Conservation (phyloP, 2,329 filamentous ascomycete genomes). For the Moelleriella libera region DNA sequence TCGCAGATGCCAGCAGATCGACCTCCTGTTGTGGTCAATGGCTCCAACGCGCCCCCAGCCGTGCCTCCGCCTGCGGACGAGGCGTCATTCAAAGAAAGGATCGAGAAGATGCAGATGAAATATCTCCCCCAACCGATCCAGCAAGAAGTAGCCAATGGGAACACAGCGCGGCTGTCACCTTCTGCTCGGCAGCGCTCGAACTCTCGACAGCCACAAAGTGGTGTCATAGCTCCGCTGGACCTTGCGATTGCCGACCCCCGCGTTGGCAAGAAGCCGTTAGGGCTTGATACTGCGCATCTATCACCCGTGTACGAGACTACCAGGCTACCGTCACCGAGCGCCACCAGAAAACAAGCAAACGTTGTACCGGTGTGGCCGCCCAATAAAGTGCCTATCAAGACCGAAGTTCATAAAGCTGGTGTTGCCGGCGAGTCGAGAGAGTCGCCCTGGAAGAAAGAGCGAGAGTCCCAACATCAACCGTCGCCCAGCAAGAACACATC, state of each 20-base stretch:
- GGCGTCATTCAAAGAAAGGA: slow-evolving; percentile 25
- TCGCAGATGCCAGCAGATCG: slow-evolving; percentile 9
- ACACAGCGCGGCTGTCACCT: slow-evolving; percentile 15
- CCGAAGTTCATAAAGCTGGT: too few species aligned
- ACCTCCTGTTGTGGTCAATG: slow-evolving; percentile 21
- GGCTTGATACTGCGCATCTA: slow-evolving; percentile 34
- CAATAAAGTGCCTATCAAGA: slow-evolving; percentile 7
- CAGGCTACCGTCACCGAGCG: slow-evolving; percentile 55
- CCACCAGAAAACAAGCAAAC: slow-evolving; percentile 30
- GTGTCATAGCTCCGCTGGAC: slow-evolving; percentile 40
- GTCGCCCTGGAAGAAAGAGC: slow-evolving; percentile 2
- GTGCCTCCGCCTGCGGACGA: slow-evolving; percentile 15
- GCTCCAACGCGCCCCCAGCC: slow-evolving; percentile 11
- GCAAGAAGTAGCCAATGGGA: slow-evolving; percentile 15
- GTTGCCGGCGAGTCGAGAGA: not conserved
- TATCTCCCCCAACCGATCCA: slow-evolving; percentile 14
- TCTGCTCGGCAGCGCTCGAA: slow-evolving; percentile 21
- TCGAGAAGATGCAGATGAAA: slow-evolving; percentile 23
- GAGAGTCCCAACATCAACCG: not conserved
- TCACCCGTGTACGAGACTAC: slow-evolving; percentile 60
- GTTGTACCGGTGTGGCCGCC: slow-evolving; percentile 10
- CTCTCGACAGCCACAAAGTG: slow-evolving; percentile 29
- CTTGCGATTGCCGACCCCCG: slow-evolving; percentile 34
- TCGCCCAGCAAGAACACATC: not conserved
- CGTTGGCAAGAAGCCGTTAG: slow-evolving; percentile 16